Base-by-base conservation (phyloP, 768 basidiomycete species). In the Hirschioporus abietinus region DNA sequence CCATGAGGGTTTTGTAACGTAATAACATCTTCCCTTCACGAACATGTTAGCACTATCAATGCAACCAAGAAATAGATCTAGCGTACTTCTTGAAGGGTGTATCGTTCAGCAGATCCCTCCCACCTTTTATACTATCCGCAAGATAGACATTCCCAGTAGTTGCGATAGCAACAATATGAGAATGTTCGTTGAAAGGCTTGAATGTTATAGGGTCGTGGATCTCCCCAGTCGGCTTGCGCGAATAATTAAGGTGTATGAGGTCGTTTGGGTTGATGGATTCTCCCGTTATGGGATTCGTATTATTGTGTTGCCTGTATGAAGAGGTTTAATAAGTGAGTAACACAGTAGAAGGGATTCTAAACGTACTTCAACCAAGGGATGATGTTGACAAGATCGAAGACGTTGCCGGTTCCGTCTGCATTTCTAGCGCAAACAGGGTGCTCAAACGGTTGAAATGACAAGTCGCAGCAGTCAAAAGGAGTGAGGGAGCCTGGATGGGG, bases 201-300 rank as follows among this genome's bases (percentile, higher is more conserved):
- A 96, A 99, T 2, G 95, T 94, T 59, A 99, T 95, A 0, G 97
- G 97, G 75, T 99, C 97, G 75, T 97, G 90, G 15, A 93, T 86
- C 76, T 95, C 91, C 52, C 91, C 91, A 26, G 93, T 87, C 1
- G 91, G 80, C 76, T 96, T 96, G 68, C 93, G 84, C 0, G 89
- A 86, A 72, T 94, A 95, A 73, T 92, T 83, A 34, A 94, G 82
- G n/a, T 85, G 84, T 60, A 94, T 90, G 65, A 95, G 84, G 67
- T 92, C 89, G 7, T 86, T 81, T 0, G 92, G 90, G 2, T 78
- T 74, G n/a, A 93, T 79, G 6, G 88, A 81, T 64, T 87, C 86
- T 73, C 91, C 87, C 1, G 92, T 93, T 26, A 90, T 82, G 7
- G 92, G 92, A 70, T 93, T 86, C 1, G 83, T 86, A 69, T 95